Base-by-base conservation (phyloP, 2,329 filamentous ascomycete species). In the Aureobasidium sp. region DNA sequence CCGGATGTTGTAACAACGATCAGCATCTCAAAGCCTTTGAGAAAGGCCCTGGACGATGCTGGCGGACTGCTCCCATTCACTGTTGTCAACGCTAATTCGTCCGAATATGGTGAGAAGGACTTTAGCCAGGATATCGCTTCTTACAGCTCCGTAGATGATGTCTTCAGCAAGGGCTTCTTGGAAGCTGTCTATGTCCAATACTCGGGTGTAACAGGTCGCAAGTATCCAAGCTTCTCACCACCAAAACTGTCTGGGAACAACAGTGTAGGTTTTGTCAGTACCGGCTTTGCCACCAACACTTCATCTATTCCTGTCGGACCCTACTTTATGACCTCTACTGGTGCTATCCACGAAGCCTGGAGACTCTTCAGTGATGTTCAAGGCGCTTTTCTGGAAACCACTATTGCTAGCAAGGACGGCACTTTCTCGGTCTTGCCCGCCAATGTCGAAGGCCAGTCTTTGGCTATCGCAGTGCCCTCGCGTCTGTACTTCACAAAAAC, bases 401-500 rank as follows among this genome's bases (percentile, higher is more conserved):
- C 73, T 1, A 74, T 79, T 13, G 63, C 70, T 2, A 74, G 70
- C 37, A 64, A 67, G 4, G 71, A 77, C 49, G 76, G 74, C 1
- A 73, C 71, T 0, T 80, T 74, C 67, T 73, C 72, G 4, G 75
- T 78, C 0, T 72, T 81, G 9, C 76, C 75, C 16, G 76, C 77
- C n/a, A 72, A 75, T 25, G 67, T 80, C 36, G 55, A 69, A 1
- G 76, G 77, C 5, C 74, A 78, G 61, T 71, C 77, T 62, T 67
- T 78, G 45, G 78, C 74, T 34, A 75, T 79, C 53, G 78, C 74
- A 5, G 85, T 87, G 0, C 84, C 84, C 4, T 86, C 83, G 7
- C 77, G 85, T 9, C 73, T 87, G 0, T 86, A 86, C 72, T 84
- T 76, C 70, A 79, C 76, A 2, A 79, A 76, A 48, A 82, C 80